Evolutionary conservation across 2,329 filamentous ascomycete species (phyloP), one percentile per base, ranked within the genome.

Genomic region (Plectosphaerella plurivora): DNA sequence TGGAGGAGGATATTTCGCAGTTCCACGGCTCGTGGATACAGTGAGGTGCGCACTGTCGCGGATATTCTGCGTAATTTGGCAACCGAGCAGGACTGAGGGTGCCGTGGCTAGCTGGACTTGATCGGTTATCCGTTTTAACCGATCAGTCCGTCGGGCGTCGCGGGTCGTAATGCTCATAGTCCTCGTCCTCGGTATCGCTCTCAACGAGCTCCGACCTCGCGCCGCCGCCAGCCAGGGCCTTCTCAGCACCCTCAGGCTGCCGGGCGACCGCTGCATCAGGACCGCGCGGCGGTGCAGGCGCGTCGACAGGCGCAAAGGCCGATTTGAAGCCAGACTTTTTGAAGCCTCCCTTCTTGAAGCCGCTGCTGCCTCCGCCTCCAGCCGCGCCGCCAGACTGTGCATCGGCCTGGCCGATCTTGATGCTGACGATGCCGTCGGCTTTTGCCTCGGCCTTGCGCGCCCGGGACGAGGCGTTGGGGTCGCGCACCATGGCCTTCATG

Each of bases 321-420:
- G 84, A 87, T 70, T 90, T 92, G 68, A 92, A 92, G 0, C 89
- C 89, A 1, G 87, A 86, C 64, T 93, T 94, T 71, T 92, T 91
- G 64, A 91, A 91, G 0, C 84, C 84, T 1, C 81, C 81, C 62
- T 85, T 87, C 63, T 85, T 88, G 60, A 86, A 84, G 0, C 83
- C 79, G 0, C 72, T 71, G 16, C 56, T 64, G 5, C 68, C 63
- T n/a, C 61, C 55, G 15, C 59, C 55, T 4, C n/a, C 7, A 22
- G 42, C 18, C 8, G 16, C 22, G 16, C 47, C 48, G 2, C 20
- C 14, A 12, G 47, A 36, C 11, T 36, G n/a, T 10, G 48, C 22
- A 11, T 25, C 48, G 25, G 15, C 16, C 45, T 60, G 51, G 5
- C 63, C 75, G 4, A 86, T 65, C 68, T 87, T 87, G 65, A 89